A percentile compares a stretch with the other conserved stretches of the same genome.
phyloP scores from a whole-genome alignment of 2,329 filamentous ascomycete genomes.

The Penicillium sclerotigenum region DNA sequence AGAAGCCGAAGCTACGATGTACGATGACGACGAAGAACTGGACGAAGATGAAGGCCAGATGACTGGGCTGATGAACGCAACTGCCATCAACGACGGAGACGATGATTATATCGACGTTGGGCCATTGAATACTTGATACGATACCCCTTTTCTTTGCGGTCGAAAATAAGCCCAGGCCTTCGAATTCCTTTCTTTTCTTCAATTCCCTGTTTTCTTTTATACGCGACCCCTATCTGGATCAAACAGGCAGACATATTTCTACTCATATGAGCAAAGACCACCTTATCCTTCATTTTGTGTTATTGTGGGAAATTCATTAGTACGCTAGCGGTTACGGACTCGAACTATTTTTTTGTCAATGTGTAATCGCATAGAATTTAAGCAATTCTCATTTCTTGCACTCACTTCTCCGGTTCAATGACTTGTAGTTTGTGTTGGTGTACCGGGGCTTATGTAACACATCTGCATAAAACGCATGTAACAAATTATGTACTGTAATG shows the following conservation, averaged over 20 bases:
- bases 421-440: not conserved
- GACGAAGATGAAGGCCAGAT: conserved; percentile 44
- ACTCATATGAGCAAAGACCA: conserved; percentile 26
- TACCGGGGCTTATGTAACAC: not conserved
- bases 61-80: conserved; percentile 42
- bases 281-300: conserved; percentile 16
- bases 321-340: conserved; percentile 21
- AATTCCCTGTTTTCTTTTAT: conserved; percentile 9
- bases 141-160: conserved; percentile 31
- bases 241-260: conserved; percentile 22
- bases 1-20: conserved; percentile 42
- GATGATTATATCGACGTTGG: conserved; percentile 42
- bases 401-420: not conserved
- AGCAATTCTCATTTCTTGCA: conserved; percentile 1
- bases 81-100: conserved; percentile 43
- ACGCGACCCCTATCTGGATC: conserved; percentile 11
- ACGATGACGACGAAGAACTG: conserved; percentile 44
- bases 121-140: conserved; percentile 34
- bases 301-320: conserved; percentile 31
- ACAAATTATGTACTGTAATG: conserved; percentile 9
- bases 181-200: conserved; percentile 8
- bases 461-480: not conserved
- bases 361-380: conserved; percentile 16
- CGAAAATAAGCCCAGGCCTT: conserved; percentile 10
- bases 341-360: conserved; percentile 5